Evolutionary conservation across 2,329 filamentous ascomycete genomes (phyloP), one percentile per base, ranked within the genome.

Genomic region (Paraconiothyrium sp.): DNA sequence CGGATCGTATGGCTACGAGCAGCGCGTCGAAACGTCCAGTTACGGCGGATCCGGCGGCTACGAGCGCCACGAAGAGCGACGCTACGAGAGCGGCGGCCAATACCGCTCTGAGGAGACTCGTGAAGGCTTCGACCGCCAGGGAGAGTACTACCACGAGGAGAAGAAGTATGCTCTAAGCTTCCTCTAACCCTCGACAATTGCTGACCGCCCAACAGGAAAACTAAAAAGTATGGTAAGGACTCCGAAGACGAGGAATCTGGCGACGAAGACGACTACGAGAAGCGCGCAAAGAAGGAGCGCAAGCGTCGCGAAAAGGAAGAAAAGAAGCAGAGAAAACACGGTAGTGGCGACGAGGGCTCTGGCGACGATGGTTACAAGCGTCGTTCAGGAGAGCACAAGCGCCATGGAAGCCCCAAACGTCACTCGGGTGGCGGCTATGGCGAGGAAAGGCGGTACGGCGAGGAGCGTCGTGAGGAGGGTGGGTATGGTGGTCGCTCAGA

Each of bases 61-160:
- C 63, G 85, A 89, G 69, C 81, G 87, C 66, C 85, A 82, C 43
- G 86, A 85, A 39, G 86, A 90, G 76, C 81, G 82, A 34, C 82
- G 78, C 22, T 84, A 85, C 51, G 81, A 84, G 65, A 78, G 78
- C 8, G 78, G 77, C n/a, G 76, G 77, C 37, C 71, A 77, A 24
- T 83, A 76, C 69, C 74, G 74, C 54, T 72, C 74, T 7, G 75
- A 79, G 49, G 73, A 78, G 54, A 69, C 65, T 39, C 72, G 73
- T 24, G 78, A 80, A 62, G 78, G 76, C 20, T 75, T 74, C 48
- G 72, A 74, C 54, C 66, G 62, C 49, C 71, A 73, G 22, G 81
- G 78, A 41, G 77, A 81, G 37, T 76, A 79, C 50, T 83, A 80
- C 70, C 71, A 79, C 10, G 72, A 77, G 41, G 76, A 83, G 57